Evolutionary conservation across 176 grass and related monocot genomes (phyloP).

Genomic region (Musa itinerans): DNA sequence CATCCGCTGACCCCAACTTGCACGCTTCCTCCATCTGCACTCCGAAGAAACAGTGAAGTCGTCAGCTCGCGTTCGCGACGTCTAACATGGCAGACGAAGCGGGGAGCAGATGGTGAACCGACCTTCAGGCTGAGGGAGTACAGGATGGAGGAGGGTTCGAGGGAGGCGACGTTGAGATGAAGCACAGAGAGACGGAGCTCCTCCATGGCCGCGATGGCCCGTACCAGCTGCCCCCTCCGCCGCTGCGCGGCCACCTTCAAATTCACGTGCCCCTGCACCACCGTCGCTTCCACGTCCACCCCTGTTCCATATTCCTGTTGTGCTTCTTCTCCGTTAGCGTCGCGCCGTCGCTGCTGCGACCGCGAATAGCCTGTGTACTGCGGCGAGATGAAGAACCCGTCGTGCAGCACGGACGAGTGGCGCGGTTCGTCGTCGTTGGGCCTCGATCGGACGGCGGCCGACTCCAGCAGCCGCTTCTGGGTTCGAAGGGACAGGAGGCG

Average conservation of each 20-base stretch:
- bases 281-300: conserved; percentile 21
- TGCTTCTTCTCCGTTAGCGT: conserved; percentile 40
- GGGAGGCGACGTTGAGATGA: conserved; percentile 69
- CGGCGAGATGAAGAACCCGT: conserved; percentile 76
- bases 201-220: conserved; percentile 52
- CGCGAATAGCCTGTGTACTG: conserved; percentile 70
- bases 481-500: conserved; percentile 63
- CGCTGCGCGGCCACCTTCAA: conserved; percentile 57
- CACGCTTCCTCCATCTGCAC: conserved; percentile 90
- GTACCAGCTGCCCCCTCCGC: conserved; percentile 40
- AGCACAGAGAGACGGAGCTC: conserved; percentile 63
- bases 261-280: conserved; percentile 76
- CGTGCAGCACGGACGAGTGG: conserved; percentile 11
- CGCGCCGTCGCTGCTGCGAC: not conserved
- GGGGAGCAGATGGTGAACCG: not conserved
- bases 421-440: not conserved
- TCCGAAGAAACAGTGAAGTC: not conserved
- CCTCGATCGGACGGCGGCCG: not conserved
- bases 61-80: not conserved
- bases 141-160: conserved; percentile 39
- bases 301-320: not conserved
- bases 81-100: no score
- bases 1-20: conserved; percentile 78
- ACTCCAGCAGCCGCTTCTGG: conserved; percentile 20
- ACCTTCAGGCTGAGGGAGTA: conserved; percentile 98